phyloP scores from a whole-genome alignment of 345 rosid species.

The Gossypium australe region DNA sequence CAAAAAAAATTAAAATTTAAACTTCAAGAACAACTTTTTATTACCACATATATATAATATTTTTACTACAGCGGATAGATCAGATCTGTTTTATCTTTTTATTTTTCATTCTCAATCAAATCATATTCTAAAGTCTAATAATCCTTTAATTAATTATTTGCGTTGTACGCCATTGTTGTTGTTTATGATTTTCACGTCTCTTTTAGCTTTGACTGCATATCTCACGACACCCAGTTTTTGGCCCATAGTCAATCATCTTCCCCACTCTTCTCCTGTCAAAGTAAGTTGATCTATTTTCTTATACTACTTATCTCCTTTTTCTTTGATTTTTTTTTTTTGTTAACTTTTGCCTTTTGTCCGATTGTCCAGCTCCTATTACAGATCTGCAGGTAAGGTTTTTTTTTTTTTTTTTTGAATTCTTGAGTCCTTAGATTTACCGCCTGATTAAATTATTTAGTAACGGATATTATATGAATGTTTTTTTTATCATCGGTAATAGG shows the following conservation, averaged over 20 bases:
- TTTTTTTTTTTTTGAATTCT: not conserved
- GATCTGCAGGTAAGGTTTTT: not conserved
- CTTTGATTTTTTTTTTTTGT: not conserved
- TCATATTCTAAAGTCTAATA: not conserved
- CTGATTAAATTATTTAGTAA: not conserved
- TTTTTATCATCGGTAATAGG: not conserved
- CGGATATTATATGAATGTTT: not conserved
- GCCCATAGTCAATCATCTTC: not conserved
- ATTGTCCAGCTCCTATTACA: not conserved
- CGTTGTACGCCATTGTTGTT: not conserved
- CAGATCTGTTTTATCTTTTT: no score
- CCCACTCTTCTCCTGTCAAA: not conserved
- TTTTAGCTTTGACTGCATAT: slow-evolving; percentile 2
- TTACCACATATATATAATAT: no score
- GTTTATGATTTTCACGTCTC: slow-evolving; percentile 6
- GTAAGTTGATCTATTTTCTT: not conserved
- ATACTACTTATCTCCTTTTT: not conserved
- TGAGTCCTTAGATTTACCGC: not conserved
- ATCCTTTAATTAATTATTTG: not conserved
- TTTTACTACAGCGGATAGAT: not conserved
- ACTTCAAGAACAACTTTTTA: no score
- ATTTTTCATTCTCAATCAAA: not conserved
- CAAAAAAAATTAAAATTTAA: no score
- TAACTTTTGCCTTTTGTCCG: not conserved
- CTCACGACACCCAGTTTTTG: not conserved